Evolutionary conservation across 345 rosid species (phyloP).

Genomic region (Rubroshorea leprosula): DNA sequence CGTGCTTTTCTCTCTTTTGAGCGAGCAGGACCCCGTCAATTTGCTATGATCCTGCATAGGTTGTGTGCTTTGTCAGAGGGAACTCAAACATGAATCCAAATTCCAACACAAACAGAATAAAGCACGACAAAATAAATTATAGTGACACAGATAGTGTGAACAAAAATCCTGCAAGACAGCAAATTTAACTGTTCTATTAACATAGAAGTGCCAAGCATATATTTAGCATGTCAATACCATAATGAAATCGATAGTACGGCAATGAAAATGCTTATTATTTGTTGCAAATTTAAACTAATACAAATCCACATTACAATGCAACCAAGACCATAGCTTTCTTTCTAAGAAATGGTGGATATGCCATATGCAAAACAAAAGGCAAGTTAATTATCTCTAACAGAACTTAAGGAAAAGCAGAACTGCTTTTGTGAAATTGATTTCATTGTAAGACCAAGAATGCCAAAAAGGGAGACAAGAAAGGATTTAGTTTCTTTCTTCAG

Average conservation of each 20-base stretch:
- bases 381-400: too few relatives aligned
- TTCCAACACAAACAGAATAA: neutral
- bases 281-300: neutral
- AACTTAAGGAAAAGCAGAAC: neutral
- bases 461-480: neutral
- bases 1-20: slow-evolving; percentile 87
- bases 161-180: neutral
- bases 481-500: too few relatives aligned
- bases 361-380: too few relatives aligned
- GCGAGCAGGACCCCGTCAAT: slow-evolving; percentile 87
- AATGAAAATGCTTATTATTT: neutral
- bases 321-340: too few relatives aligned
- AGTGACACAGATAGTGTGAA: neutral
- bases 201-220: too few relatives aligned
- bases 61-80: neutral
- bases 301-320: neutral
- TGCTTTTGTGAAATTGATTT: too few relatives aligned
- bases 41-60: slow-evolving; percentile 64
- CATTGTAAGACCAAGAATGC: neutral
- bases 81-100: neutral
- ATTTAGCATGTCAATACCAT: too few relatives aligned
- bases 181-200: too few relatives aligned
- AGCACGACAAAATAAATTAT: neutral
- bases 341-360: too few relatives aligned
- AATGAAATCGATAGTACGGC: neutral